Evolutionary conservation across 176 grass and related monocot genomes (phyloP), one percentile per base, ranked within the genome.

Genomic region (Triticum timopheevii): DNA sequence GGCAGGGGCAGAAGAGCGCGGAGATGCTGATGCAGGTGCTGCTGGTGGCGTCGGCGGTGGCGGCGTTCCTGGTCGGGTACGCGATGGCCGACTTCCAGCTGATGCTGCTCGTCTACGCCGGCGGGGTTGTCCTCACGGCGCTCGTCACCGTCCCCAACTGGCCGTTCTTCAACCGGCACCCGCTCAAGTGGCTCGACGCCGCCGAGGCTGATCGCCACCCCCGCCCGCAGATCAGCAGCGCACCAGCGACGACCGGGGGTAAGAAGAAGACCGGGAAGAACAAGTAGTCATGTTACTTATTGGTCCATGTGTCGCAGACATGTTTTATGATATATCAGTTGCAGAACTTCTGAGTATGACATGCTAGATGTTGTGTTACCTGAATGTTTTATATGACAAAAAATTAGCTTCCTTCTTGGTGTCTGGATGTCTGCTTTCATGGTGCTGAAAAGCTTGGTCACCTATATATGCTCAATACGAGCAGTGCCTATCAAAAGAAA

Each of bases 21-120:
- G 96, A 98, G 91, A 87, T 94, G 81, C 84, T 98, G 76, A 98
- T 98, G 97, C 97, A 94, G 89, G 85, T 96, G 78, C 79, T 96
- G 81, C 84, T 98, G 67, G 84, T 96, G 44, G 92, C 90, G 4
- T 89, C 84, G 0, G 90, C 88, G 20, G 85, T 93, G 34, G 94
- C 66, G 13, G 92, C 92, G 66, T 96, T 96, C 54, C 58, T 76
- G 5, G 66, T 63, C 59, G 97, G 94, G 17, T 98, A 94, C 82
- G 70, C 69, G 7, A 74, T 95, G 40, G 88, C 84, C 0, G 93
- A 95, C 71, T 98, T 96, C 76, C 84, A 81, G 79, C 92, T 91
- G 38, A 98, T 98, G 97, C 89, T 98, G 52, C 77, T 98, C 61
- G 78, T 92, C 56, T 98, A 98, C 78, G 92, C 92, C 17, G 92